Evolutionary conservation across 164 flowering plant species (phyloP), one percentile per base, ranked within the genome.

Genomic region (Cinnamomum micranthum): DNA sequence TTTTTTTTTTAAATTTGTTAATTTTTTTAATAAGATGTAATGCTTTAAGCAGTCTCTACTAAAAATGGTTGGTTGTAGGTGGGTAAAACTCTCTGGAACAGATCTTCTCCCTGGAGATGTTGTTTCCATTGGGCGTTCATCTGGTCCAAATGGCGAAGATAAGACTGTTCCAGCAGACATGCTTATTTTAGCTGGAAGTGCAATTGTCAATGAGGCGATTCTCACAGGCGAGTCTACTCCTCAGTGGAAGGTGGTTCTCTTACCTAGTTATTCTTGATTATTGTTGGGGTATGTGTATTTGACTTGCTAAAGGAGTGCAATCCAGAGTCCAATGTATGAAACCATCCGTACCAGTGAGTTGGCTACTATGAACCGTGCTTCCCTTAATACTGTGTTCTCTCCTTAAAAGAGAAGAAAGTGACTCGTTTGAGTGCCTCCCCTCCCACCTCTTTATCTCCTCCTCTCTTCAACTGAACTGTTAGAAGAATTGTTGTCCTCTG

Each of bases 151-250:
- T 84, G 97, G 96, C 35, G 99, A 93, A 77, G 98, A 95, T 73
- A 92, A 87, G 83, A 82, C 95, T 78, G 95, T 95, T 4, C 99
- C 99, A 28, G 98, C 99, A 47, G 98, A 95, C 81, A 92, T 95
- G 99, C 94, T 95, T 83, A 77, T 95, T 78, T 78, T 95, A 75
- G 93, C 97, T 73, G 99, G 99, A 80, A 95, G 88, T 91, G 97
- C 97, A 75, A 95, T 95, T 58, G 98, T 92, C 19, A 95, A 95
- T 85, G 98, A 93, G 86, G 98, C 99, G 76, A 95, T 95, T 83
- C 92, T 95, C 63, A 95, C 98, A 52, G 99, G 99, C 83, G 99
- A 95, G 87, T 93, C 99, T 73, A 95, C 99, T 75, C 99, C 99
- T 69, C 99, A 95, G 76, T 95, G 99, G 99, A 95, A 95, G 99